These are phyloP conservation scores for Conringia planisiliqua DNA, from an alignment of 345 rosid species.

Conservation along the genomic window DNA sequence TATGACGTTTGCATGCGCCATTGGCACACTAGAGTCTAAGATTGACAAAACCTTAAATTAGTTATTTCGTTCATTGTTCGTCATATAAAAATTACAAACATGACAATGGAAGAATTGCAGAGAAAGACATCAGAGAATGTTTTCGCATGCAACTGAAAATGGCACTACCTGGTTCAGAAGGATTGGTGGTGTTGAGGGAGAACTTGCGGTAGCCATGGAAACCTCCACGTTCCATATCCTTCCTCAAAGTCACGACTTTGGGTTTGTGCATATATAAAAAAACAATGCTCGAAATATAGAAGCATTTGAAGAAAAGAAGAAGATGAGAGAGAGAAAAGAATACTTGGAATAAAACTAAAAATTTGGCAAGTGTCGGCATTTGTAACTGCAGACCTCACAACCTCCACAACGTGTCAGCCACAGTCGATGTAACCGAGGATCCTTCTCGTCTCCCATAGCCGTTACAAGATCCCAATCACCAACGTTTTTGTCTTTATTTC, in stretches of 20 bases:
- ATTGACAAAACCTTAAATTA: background rate
- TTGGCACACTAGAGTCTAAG: background rate
- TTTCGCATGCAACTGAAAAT: conserved; percentile 24
- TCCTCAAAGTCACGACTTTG: conserved; percentile 3
- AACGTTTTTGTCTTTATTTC: conserved; percentile 10
- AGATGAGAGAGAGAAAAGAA: background rate
- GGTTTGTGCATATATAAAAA: conserved; percentile 6
- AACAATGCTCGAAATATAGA: background rate
- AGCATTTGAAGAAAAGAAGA: conserved; percentile 7
- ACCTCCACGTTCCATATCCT: conserved; percentile 54
- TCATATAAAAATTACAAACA: background rate
- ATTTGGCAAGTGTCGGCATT: conserved; percentile 35
- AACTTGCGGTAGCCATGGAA: conserved; percentile 64
- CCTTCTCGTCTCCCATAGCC: conserved; percentile 23
- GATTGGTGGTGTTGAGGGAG: conserved; percentile 35
- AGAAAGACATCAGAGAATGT: conserved; percentile 4
- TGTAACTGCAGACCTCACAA: conserved; percentile 20
- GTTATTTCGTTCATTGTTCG: background rate
- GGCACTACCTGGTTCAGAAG: conserved; percentile 36
- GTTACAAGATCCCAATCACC: conserved; percentile 29
- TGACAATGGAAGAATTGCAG: conserved; percentile 6
- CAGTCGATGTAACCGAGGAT: conserved; percentile 54
- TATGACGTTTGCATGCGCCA: conserved; percentile 25
- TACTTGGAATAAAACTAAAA: background rate
- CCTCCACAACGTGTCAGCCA: conserved; percentile 28